Conservation (phyloP, 2,329 filamentous ascomycete genomes). For the Fusarium multiceps region DNA sequence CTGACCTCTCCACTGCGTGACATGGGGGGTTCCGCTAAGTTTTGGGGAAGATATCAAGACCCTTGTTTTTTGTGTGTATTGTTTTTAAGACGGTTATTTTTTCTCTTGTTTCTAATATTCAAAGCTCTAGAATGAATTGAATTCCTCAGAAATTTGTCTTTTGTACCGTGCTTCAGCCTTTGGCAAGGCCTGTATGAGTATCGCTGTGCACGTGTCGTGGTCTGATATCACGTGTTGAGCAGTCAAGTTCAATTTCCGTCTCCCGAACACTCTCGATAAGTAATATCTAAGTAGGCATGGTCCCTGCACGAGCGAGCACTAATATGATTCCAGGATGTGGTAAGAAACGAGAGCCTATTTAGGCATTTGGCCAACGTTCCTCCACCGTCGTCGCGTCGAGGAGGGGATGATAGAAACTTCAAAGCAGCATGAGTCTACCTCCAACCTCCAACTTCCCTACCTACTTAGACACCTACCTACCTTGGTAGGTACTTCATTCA, state of each 20-base stretch:
- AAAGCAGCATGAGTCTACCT: slow-evolving; percentile 23
- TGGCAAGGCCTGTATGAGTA: not conserved
- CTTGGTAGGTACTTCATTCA: not conserved
- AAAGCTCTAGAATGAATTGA: not conserved
- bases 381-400: slow-evolving; percentile 1
- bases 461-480: not conserved
- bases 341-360: slow-evolving; percentile 33
- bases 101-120: not conserved
- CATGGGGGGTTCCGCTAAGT: slow-evolving; percentile 35
- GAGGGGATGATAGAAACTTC: slow-evolving; percentile 18
- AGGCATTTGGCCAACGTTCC: slow-evolving; percentile 13
- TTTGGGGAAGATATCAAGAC: slow-evolving; percentile 39
- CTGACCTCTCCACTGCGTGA: slow-evolving; percentile 38
- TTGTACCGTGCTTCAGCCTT: not conserved
- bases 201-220: not conserved
- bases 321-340: slow-evolving; percentile 30
- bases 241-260: slow-evolving; percentile 18
- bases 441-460: too few species aligned
- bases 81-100: not conserved
- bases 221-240: not conserved
- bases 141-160: not conserved
- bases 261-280: slow-evolving; percentile 20
- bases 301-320: slow-evolving; percentile 32
- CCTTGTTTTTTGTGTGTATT: slow-evolving; percentile 37
- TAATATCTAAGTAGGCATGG: not conserved